phyloP scores from a whole-genome alignment of 805 yeast genomes.

The Cyberlindnera mycetangii region DNA sequence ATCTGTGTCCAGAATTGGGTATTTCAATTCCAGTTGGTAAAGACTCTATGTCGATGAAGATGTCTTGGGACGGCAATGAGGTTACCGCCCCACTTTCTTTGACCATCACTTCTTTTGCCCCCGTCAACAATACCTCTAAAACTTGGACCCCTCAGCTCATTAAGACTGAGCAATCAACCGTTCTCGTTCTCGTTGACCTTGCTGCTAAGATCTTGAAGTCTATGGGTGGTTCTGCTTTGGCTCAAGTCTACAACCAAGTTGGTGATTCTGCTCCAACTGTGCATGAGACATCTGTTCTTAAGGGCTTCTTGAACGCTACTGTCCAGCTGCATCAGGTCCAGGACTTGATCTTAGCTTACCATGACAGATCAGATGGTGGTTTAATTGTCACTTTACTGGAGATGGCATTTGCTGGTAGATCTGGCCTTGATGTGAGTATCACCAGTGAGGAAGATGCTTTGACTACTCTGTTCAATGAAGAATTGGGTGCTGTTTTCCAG shows the following conservation, averaged over 20 bases:
- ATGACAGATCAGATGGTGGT: constrained; percentile 97
- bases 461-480: constrained; percentile 80
- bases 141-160: constrained; percentile 94
- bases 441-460: constrained; percentile 38
- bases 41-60: constrained; percentile 99
- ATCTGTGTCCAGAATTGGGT: constrained; percentile 90
- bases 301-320: constrained; percentile 66
- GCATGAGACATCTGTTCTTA: constrained; percentile 59
- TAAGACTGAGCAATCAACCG: constrained; percentile 47
- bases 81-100: constrained; percentile 95
- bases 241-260: constrained; percentile 88
- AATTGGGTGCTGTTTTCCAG: constrained; percentile 96
- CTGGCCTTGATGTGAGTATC: constrained; percentile 65
- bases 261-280: constrained; percentile 86
- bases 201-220: constrained; percentile 51
- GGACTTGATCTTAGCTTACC: constrained; percentile 75
- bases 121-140: constrained; percentile 76
- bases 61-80: constrained; percentile 92
- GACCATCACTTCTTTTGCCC: constrained; percentile 87
- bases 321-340: constrained; percentile 64
- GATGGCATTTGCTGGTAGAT: constrained; percentile 96
- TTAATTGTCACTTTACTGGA: constrained; percentile 78
- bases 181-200: constrained; percentile 77
- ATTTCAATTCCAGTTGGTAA: constrained; percentile 96
- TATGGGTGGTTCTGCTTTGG: constrained; percentile 91